These are phyloP conservation scores for Saccharomyces hybrid DNA, from an alignment of 1,139 yeast species.

Conservation along the genomic window DNA sequence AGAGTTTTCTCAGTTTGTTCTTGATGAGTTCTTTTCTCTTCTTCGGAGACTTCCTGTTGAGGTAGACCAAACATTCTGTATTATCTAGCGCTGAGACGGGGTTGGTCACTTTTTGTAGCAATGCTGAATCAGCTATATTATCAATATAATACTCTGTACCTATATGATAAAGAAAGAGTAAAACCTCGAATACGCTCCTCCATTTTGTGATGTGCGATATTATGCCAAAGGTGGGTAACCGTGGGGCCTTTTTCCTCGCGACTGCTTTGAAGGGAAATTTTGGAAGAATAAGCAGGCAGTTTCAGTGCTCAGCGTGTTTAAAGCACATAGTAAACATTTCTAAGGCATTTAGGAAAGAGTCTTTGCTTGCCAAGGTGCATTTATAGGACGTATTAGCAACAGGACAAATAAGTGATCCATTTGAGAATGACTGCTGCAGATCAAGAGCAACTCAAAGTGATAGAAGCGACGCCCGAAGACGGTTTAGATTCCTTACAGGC, in stretches of 20 bases:
- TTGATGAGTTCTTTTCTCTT: constrained; percentile 69
- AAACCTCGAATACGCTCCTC: not conserved
- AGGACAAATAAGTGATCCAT: too few species aligned
- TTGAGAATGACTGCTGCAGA: not conserved
- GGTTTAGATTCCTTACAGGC: not conserved
- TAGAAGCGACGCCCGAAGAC: constrained; percentile 3
- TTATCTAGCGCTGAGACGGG: constrained; percentile 10
- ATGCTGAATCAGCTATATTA: too few species aligned
- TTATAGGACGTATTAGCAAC: not conserved
- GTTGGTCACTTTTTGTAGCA: constrained; percentile 7
- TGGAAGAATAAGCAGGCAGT: constrained; percentile 4
- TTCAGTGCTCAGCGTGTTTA: not conserved
- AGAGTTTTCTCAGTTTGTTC: constrained; percentile 61
- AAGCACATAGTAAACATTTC: too few species aligned
- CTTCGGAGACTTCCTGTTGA: constrained; percentile 65
- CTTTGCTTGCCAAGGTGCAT: too few species aligned
- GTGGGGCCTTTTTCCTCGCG: not conserved
- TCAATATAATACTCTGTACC: too few species aligned
- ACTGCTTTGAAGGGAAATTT: not conserved
- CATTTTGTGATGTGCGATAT: not conserved
- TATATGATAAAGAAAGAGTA: not conserved
- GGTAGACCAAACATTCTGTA: constrained; percentile 68
- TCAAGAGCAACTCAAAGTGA: not conserved
- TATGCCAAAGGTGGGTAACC: not conserved
- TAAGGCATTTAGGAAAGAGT: too few species aligned